Evolutionary conservation across 2,329 filamentous ascomycete species (phyloP).

Genomic region (Curvularia spicifera): DNA sequence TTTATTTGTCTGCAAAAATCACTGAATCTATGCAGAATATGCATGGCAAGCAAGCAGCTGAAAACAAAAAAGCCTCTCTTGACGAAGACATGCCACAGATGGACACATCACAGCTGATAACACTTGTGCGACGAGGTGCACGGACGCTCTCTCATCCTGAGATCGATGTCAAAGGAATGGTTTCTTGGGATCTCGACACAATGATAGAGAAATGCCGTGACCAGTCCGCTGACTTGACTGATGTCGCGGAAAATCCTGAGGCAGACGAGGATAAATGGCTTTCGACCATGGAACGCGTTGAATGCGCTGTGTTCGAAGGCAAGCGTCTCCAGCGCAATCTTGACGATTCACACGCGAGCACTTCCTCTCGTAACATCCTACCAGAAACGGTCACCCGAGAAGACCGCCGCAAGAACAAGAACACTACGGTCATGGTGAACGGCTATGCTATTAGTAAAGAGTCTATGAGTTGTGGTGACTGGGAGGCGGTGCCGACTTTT

Average conservation of each 20-base stretch:
- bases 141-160: slow-evolving; percentile 60
- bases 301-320: slow-evolving; percentile 64
- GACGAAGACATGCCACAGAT: slow-evolving; percentile 60
- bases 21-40: slow-evolving; percentile 65
- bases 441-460: slow-evolving; percentile 65
- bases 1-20: slow-evolving; percentile 66
- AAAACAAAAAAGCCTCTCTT: slow-evolving; percentile 19
- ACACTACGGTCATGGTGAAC: slow-evolving; percentile 63
- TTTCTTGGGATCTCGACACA: slow-evolving; percentile 63
- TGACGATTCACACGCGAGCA: slow-evolving; percentile 29
- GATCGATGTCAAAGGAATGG: slow-evolving; percentile 63
- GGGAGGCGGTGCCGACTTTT: slow-evolving; percentile 65
- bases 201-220: slow-evolving; percentile 63
- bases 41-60: slow-evolving; percentile 48
- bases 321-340: slow-evolving; percentile 56
- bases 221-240: slow-evolving; percentile 53
- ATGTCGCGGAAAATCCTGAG: slow-evolving; percentile 46
- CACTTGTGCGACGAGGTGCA: slow-evolving; percentile 61
- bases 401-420: slow-evolving; percentile 62
- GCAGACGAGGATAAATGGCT: slow-evolving; percentile 64
- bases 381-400: slow-evolving; percentile 51
- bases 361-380: slow-evolving; percentile 47
- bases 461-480: slow-evolving; percentile 59
- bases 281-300: slow-evolving; percentile 62
- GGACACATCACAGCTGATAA: slow-evolving; percentile 60